Percentiles rank a stretch among this genome's conserved stretches.
phyloP scores from a whole-genome alignment of 192 early-diverging fungal species.

The Backusella tuberculispora region DNA sequence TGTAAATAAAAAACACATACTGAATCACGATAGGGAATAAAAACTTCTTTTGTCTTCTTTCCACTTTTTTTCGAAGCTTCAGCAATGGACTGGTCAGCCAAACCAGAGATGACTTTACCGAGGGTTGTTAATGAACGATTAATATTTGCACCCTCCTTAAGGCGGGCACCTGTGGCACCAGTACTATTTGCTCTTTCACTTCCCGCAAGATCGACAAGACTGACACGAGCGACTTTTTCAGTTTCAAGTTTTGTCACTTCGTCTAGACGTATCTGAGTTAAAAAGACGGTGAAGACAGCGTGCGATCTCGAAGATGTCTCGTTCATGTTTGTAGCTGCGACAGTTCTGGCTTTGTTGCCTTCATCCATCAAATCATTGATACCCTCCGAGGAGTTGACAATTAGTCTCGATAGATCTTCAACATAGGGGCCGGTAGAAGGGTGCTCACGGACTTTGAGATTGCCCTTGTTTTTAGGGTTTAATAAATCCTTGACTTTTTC shows the following conservation, averaged over 20 bases:
- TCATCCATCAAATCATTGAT: slow-evolving; percentile 75
- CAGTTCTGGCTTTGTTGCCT: slow-evolving; percentile 83
- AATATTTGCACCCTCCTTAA: slow-evolving; percentile 95
- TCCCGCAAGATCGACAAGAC: slow-evolving; percentile 92
- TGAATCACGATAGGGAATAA: slow-evolving; percentile 93
- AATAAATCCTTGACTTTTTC: slow-evolving; percentile 83
- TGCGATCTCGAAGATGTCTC: slow-evolving; percentile 88
- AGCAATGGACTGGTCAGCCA: slow-evolving; percentile 72
- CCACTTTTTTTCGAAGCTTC: slow-evolving; percentile 36
- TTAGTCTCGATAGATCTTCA: slow-evolving; percentile 86
- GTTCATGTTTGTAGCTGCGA: slow-evolving; percentile 95
- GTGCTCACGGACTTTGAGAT: slow-evolving; percentile 81
- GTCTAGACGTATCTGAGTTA: slow-evolving; percentile 67
- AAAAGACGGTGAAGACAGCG: slow-evolving; percentile 78
- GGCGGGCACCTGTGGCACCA: slow-evolving; percentile 78
- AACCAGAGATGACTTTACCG: slow-evolving; percentile 92
- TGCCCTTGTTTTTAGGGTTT: slow-evolving; percentile 71
- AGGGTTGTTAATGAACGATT: slow-evolving; percentile 90
- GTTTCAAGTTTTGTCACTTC: slow-evolving; percentile 55
- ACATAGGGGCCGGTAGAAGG: slow-evolving; percentile 85
- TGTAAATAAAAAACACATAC: slow-evolving; percentile 46
- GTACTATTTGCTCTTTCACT: slow-evolving; percentile 91
- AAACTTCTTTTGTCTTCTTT: slow-evolving; percentile 54
- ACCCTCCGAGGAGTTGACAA: slow-evolving; percentile 72
- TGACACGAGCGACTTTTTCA: slow-evolving; percentile 76